Conservation (phyloP, 352 stramenopile species). For the Phytophthora pinifolia region DNA sequence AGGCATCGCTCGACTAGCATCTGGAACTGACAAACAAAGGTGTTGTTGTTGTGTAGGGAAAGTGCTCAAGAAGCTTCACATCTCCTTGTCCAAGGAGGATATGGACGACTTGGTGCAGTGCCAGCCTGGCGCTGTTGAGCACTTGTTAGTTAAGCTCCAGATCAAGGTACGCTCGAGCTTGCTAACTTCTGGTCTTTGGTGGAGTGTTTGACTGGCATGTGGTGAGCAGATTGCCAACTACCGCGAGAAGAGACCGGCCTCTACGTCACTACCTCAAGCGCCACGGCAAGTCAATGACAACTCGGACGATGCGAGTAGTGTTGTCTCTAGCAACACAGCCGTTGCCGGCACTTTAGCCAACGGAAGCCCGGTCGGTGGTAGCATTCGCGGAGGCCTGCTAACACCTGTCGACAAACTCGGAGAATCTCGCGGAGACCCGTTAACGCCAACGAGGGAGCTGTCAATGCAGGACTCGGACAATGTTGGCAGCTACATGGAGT, state of each 20-base stretch:
- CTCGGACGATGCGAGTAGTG: slow-evolving; percentile 42
- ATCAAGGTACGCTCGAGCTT: slow-evolving; percentile 65
- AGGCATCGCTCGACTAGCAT: too few species aligned
- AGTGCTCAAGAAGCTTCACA: slow-evolving; percentile 84
- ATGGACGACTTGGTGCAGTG: slow-evolving; percentile 93
- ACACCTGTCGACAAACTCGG: slow-evolving; percentile 34
- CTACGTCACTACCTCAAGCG: slow-evolving; percentile 15
- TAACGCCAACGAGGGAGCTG: slow-evolving; percentile 36
- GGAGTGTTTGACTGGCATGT: slow-evolving; percentile 3
- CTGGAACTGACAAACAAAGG: background rate
- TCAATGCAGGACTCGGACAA: slow-evolving; percentile 25
- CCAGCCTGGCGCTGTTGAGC: slow-evolving; percentile 87
- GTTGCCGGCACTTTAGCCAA: slow-evolving; percentile 23
- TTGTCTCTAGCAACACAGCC: slow-evolving; percentile 26
- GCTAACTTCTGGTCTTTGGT: background rate
- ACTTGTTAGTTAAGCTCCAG: slow-evolving; percentile 90
- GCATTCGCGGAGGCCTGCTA: slow-evolving; percentile 9
- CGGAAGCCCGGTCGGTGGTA: slow-evolving; percentile 16
- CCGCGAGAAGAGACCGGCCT: slow-evolving; percentile 55
- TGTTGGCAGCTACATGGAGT: slow-evolving; percentile 13
- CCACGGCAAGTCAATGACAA: slow-evolving; percentile 27
- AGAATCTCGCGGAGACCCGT: slow-evolving; percentile 41
- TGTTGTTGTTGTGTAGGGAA: slow-evolving; percentile 48
- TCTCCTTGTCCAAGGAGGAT: slow-evolving; percentile 85
- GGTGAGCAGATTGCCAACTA: slow-evolving; percentile 75